Evolutionary conservation across 2,329 filamentous ascomycete species (phyloP).

Genomic region (Berkeleyomyces basicola): DNA sequence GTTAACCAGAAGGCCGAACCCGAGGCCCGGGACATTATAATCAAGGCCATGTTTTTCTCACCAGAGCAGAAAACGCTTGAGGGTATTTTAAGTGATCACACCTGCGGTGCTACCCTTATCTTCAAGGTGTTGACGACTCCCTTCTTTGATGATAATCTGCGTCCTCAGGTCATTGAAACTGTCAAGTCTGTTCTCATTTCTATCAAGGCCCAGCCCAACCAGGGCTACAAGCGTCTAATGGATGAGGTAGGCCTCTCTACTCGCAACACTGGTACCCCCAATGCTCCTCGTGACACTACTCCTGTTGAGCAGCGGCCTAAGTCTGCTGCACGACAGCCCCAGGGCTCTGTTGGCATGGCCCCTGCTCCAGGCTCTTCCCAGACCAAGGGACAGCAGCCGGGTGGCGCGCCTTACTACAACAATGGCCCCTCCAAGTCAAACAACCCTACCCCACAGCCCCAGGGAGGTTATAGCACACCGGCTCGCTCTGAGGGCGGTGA

Average conservation of each 20-base stretch:
- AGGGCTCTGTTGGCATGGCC: constrained; percentile 27
- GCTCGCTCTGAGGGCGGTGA: constrained; percentile 33
- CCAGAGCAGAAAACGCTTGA: constrained; percentile 73
- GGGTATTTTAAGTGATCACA: constrained; percentile 78
- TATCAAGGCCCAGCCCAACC: constrained; percentile 82
- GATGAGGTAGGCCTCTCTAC: constrained; percentile 88
- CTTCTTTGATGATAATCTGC: constrained; percentile 87
- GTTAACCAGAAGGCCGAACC: constrained; percentile 95
- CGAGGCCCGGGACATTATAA: constrained; percentile 76
- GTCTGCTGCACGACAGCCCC: constrained; percentile 38
- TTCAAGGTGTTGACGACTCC: constrained; percentile 98
- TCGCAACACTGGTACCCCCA: constrained; percentile 29
- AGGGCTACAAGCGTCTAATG: constrained; percentile 97
- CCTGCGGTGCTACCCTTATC: constrained; percentile 85
- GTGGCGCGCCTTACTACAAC: constrained; percentile 36
- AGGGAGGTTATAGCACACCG: constrained; percentile 13
- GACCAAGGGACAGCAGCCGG: background rate
- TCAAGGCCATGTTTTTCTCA: constrained; percentile 86
- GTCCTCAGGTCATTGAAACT: constrained; percentile 75
- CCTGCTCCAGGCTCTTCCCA: constrained; percentile 21
- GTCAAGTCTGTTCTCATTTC: constrained; percentile 76
- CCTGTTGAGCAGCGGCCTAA: constrained; percentile 34
- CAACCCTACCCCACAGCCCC: constrained; percentile 16
- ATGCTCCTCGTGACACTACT: constrained; percentile 27
- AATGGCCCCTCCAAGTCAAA: constrained; percentile 26